A percentile compares a stretch with the other conserved stretches of the same genome.
Evolutionary conservation across 2,329 filamentous ascomycete genomes (phyloP).

Genomic region (Ophiostoma australiae): DNA sequence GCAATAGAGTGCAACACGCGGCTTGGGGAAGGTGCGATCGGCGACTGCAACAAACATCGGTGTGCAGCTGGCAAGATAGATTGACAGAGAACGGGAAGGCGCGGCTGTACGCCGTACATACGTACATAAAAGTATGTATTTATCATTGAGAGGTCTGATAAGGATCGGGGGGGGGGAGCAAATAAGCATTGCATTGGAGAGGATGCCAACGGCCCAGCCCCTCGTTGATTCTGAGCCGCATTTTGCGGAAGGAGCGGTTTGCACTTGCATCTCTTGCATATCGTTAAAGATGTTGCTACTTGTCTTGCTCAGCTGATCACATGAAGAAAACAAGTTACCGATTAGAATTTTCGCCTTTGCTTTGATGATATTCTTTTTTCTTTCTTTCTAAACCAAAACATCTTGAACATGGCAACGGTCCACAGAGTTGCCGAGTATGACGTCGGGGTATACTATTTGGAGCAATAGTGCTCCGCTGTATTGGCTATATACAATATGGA

Average conservation of each 20-base stretch:
- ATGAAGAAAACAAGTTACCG: not conserved
- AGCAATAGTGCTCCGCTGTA: not conserved
- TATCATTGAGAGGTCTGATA: not conserved
- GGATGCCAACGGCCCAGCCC: not conserved
- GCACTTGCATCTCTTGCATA: not conserved
- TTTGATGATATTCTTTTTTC: not conserved
- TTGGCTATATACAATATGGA: not conserved
- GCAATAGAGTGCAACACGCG: not conserved
- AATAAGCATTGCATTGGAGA: not conserved
- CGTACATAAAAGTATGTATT: not conserved
- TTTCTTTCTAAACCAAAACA: no score
- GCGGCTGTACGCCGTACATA: not conserved
- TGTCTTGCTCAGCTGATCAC: not conserved
- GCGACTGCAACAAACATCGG: not conserved
- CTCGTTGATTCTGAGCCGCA: not conserved
- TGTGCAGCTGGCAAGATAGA: not conserved
- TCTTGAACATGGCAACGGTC: not conserved
- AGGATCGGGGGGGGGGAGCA: not conserved
- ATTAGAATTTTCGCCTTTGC: no score
- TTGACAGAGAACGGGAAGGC: not conserved
- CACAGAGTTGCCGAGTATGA: not conserved
- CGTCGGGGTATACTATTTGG: not conserved
- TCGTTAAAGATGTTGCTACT: not conserved
- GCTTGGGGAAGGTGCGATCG: not conserved
- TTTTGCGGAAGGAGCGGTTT: not conserved